Base-by-base conservation (phyloP, 2,329 filamentous ascomycete genomes). In the Emmonsia crescens region DNA sequence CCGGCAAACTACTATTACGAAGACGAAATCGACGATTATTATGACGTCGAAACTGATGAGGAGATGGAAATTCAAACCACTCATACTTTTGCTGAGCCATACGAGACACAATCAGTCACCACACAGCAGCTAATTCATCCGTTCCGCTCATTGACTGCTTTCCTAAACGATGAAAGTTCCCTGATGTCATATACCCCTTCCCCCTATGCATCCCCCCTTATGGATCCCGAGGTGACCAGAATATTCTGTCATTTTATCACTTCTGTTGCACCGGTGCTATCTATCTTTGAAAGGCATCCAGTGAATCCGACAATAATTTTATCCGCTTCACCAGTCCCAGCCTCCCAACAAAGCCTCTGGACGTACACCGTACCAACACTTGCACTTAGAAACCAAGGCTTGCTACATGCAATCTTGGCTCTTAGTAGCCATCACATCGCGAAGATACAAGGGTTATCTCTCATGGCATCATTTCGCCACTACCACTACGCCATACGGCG, bases 211-310 rank as follows among this genome's bases (percentile, higher is more conserved):
- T 87, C 87, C 46, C 92, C 94, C 38, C 77, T 96, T 33, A 89
- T 86, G 67, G 91, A 96, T 66, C 83, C 85, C 2, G 86, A 88
- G 65, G 93, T 90, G 12, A 87, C 90, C 16, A 83, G 87, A 36
- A 86, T 96, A 6, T 97, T 97, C 72, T 88, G 88, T 73, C 91
- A 97, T 74, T 97, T 96, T 72, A 85, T 97, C 55, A 88, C 91
- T 67, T 88, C 94, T 6, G 96, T 91, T 1, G 92, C 88, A 0
- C 89, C 91, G 0, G 89, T 85, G 66, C 84, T 97, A 71, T 96
- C 92, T 1, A 82, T 96, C 33, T 96, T 90, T 71, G 92, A 97
- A 74, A 83, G 93, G 60, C 86, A 92, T 72, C 86, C 89, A 2
- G 82, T 86, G 61, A 89, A 93, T 69, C 83, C 89, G 1, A 82